These are phyloP conservation scores for Globisporangium nodosum DNA, from an alignment of 352 stramenopile species.

Conservation along the genomic window DNA sequence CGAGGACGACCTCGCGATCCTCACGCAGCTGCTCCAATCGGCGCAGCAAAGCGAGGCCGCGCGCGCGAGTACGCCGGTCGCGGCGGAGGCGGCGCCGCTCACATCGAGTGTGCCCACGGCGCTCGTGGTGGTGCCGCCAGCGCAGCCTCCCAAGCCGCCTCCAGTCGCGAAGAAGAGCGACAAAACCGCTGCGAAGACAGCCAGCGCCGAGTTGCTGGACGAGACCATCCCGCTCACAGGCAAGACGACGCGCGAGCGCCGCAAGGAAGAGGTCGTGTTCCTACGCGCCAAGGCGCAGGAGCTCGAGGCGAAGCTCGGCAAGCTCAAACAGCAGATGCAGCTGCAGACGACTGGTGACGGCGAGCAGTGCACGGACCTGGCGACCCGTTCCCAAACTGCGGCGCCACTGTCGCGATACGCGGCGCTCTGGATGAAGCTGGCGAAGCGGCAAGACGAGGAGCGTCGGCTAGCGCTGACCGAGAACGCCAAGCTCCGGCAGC, in stretches of 20 bases:
- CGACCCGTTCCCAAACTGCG: constrained; percentile 1
- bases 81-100: background rate
- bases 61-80: background rate
- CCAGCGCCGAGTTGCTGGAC: too few species aligned
- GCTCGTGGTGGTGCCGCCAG: background rate
- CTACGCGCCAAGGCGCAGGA: constrained; percentile 22
- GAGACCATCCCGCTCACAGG: constrained; percentile 6
- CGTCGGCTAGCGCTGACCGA: constrained; percentile 2
- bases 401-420: constrained; percentile 10
- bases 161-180: background rate
- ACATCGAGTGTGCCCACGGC: background rate
- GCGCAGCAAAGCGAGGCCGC: background rate
- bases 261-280: constrained; percentile 24
- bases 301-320: constrained; percentile 20
- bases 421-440: constrained; percentile 13
- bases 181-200: background rate
- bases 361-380: background rate
- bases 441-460: constrained; percentile 15
- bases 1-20: constrained; percentile 11
- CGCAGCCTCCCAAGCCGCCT: background rate
- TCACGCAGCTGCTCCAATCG: constrained; percentile 8
- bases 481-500: constrained; percentile 12
- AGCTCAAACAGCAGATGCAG: constrained; percentile 11
- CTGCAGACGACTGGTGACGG: background rate
- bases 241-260: constrained; percentile 16